Percentiles rank a stretch among this genome's conserved stretches.
Conservation (phyloP, 768 basidiomycete species). For the Rubroboletus pulcherrimus region DNA sequence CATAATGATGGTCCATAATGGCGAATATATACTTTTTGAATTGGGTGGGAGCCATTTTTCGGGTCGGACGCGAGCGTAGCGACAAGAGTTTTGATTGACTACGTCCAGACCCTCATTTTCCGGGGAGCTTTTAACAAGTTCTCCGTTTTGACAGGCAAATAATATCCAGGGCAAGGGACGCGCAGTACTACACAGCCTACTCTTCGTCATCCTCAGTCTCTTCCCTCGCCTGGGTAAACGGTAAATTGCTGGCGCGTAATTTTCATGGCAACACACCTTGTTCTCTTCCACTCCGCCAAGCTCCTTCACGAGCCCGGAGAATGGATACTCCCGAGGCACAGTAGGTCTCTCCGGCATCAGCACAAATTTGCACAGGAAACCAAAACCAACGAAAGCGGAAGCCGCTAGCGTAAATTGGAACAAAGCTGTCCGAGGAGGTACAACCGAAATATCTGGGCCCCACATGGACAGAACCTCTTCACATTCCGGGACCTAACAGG, state of each 20-base stretch:
- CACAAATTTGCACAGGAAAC: slow-evolving; percentile 51
- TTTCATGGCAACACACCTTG: slow-evolving; percentile 47
- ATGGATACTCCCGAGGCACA: slow-evolving; percentile 74
- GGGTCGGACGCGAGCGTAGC: neutral
- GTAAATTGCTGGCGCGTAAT: slow-evolving; percentile 1
- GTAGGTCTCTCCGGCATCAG: slow-evolving; percentile 61
- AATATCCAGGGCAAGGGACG: slow-evolving; percentile 1
- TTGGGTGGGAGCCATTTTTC: neutral
- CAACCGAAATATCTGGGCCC: slow-evolving; percentile 73
- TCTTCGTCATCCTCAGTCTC: slow-evolving; percentile 33
- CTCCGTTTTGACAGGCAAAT: neutral
- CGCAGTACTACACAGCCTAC: slow-evolving; percentile 20
- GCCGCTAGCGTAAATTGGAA: slow-evolving; percentile 62
- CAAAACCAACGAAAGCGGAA: slow-evolving; percentile 61
- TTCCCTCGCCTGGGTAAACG: slow-evolving; percentile 33
- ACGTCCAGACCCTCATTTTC: slow-evolving; percentile 2
- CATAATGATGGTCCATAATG: neutral
- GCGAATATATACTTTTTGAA: neutral
- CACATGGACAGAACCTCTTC: slow-evolving; percentile 84
- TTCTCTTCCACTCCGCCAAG: slow-evolving; percentile 77
- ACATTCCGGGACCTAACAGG: slow-evolving; percentile 65
- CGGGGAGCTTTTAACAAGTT: neutral
- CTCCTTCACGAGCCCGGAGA: slow-evolving; percentile 67
- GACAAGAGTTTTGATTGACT: neutral
- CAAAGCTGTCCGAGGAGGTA: slow-evolving; percentile 57